Conservation (phyloP, 495 filamentous ascomycete genomes). For the Penicillium dipodomyicola region DNA sequence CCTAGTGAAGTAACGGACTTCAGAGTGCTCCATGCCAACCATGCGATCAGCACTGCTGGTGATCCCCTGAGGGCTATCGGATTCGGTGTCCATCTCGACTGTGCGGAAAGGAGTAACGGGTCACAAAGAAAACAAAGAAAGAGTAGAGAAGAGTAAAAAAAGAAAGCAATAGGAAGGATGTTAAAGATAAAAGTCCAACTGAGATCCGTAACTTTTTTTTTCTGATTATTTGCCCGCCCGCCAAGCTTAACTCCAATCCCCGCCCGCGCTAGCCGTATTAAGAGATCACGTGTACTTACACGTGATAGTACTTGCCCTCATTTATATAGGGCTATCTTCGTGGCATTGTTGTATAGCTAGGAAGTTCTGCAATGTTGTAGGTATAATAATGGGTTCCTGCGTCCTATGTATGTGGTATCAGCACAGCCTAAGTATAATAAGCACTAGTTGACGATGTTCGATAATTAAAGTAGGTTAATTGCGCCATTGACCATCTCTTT, state of each 20-base stretch:
- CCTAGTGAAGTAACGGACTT: slow-evolving; percentile 98
- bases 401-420: neutral
- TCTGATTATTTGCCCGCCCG: slow-evolving; percentile 21
- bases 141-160: slow-evolving; percentile 8
- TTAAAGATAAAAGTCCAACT: slow-evolving; percentile 21
- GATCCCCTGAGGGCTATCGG: slow-evolving; percentile 29
- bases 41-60: slow-evolving; percentile 51
- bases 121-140: slow-evolving; percentile 9
- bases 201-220: slow-evolving; percentile 37
- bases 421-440: neutral
- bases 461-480: neutral
- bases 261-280: slow-evolving; percentile 21
- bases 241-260: slow-evolving; percentile 33
- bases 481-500: neutral
- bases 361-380: too few relatives aligned
- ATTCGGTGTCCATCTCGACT: slow-evolving; percentile 32
- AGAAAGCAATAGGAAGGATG: slow-evolving; percentile 11
- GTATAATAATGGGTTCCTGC: neutral
- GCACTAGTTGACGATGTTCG: too few relatives aligned
- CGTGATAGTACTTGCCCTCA: slow-evolving; percentile 9
- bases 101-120: neutral
- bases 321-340: slow-evolving; percentile 14
- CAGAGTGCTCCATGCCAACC: slow-evolving; percentile 73
- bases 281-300: neutral
- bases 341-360: neutral